A percentile compares a stretch with the other conserved stretches of the same genome.
Conservation (phyloP, 805 yeast genomes). For the Isabelozyma gotoi region DNA sequence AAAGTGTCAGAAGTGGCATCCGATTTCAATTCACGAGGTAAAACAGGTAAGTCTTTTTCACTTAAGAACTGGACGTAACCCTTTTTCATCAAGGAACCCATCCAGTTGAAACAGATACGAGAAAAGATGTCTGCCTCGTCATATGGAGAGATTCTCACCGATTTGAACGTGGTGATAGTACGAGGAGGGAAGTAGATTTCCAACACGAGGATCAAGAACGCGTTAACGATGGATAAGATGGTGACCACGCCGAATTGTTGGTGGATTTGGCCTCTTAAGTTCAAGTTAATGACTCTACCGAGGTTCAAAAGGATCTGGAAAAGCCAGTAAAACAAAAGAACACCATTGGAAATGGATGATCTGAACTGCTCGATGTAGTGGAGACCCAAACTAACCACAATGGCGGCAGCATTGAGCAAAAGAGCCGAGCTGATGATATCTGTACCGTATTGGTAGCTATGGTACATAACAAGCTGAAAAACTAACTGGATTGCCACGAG, state of each 20-base stretch:
- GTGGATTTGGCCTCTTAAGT: slow-evolving; percentile 31
- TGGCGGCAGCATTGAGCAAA: slow-evolving; percentile 35
- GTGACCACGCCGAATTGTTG: slow-evolving; percentile 21
- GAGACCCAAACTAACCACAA: slow-evolving; percentile 52
- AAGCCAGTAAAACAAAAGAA: slow-evolving; percentile 75
- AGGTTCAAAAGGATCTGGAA: slow-evolving; percentile 48
- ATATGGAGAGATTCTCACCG: slow-evolving; percentile 35
- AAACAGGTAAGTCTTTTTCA: slow-evolving; percentile 71
- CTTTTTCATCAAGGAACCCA: slow-evolving; percentile 76
- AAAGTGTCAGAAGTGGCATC: slow-evolving; percentile 49
- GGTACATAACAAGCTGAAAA: slow-evolving; percentile 27
- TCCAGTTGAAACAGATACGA: slow-evolving; percentile 82
- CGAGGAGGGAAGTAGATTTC: slow-evolving; percentile 43
- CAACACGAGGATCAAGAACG: slow-evolving; percentile 39
- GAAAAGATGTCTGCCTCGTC: slow-evolving; percentile 72
- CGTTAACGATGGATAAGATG: slow-evolving; percentile 34
- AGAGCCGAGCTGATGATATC: slow-evolving; percentile 26
- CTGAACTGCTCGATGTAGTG: slow-evolving; percentile 75
- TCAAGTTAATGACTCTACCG: slow-evolving; percentile 42
- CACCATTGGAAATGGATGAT: slow-evolving; percentile 62
- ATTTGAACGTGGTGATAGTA: slow-evolving; percentile 22
- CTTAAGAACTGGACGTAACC: slow-evolving; percentile 64
- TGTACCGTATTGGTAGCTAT: slow-evolving; percentile 9
- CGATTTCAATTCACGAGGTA: slow-evolving; percentile 69
- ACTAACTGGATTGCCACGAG: slow-evolving; percentile 39